phyloP scores from a whole-genome alignment of 768 basidiomycete genomes.

The Clathrus columnatus region DNA sequence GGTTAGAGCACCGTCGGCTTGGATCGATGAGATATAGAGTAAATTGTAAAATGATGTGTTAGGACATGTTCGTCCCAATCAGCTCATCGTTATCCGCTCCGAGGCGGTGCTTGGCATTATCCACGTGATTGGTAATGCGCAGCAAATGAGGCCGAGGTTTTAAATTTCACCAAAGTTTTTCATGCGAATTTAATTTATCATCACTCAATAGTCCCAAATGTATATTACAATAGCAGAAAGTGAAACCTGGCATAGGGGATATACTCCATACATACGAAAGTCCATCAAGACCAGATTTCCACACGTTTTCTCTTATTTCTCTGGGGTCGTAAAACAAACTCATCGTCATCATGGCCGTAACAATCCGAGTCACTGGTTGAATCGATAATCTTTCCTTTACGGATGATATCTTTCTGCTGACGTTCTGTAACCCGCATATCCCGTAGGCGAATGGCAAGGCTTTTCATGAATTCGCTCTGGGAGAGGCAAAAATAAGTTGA shows the following conservation, averaged over 20 bases:
- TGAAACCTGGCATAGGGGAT: too few species aligned
- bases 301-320: slow-evolving; percentile 1
- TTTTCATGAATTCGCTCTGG: slow-evolving; percentile 65
- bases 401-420: not conserved
- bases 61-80: not conserved
- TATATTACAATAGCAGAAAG: too few species aligned
- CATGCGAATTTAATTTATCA: not conserved
- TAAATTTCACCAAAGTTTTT: not conserved
- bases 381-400: not conserved
- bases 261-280: not conserved
- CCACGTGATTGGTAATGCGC: not conserved
- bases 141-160: not conserved
- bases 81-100: not conserved
- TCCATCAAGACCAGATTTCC: not conserved
- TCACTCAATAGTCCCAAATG: not conserved
- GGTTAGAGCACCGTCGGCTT: not conserved
- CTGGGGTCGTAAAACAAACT: slow-evolving; percentile 5
- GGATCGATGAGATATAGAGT: not conserved
- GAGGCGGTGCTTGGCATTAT: not conserved
- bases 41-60: not conserved
- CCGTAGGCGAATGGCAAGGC: slow-evolving; percentile 47
- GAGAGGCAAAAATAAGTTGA: not conserved
- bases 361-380: slow-evolving; percentile 5
- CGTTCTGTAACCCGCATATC: slow-evolving; percentile 51
- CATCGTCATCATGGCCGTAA: slow-evolving; percentile 4